Base-by-base conservation (phyloP, 2,329 filamentous ascomycete genomes). In the Penicillium vulpinum region DNA sequence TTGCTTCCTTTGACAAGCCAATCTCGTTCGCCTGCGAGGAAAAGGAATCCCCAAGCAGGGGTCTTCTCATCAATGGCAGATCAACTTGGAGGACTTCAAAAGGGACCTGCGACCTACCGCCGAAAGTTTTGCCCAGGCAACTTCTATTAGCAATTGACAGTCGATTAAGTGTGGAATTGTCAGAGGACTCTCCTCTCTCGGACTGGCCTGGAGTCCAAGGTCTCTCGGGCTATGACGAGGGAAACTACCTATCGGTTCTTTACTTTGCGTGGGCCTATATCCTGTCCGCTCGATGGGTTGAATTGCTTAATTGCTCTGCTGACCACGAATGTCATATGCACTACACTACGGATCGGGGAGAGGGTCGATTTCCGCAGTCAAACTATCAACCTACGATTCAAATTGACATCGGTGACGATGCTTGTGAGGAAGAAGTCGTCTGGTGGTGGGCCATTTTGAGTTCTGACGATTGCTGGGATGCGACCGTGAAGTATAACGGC, bases 261-360 rank as follows among this genome's bases (percentile, higher is more conserved):
- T 29, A 29, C 28, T 29, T 68, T 26, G 64, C 64, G 45, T 68
- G 28, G 65, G 62, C 65, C 4, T 66, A 67, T 60, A 62, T 69
- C 4, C 36, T 66, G n/a, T 68, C 63, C 46, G 62, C 58, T 48
- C 53, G 60, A 51, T 70, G 62, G 64, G 59, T 58, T 48, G 64
- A 68, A 45, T 54, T 64, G 36, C 62, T 66, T 28, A 33, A 24
- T 44, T 49, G 51, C 24, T 68, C 63, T 51, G 33, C 43, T 3
- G 60, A 61, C 7, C 65, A 67, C 26, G 44, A 52, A 51, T 65
- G 62, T 54, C 40, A 28, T 4, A 28, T 44, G 21, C 21, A 5
- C 40, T 44, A 44, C 15, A 26, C 13, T 26, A 18, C 13, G 36
- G 58, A 60, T 46, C 9, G 18, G 7, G 3, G 15, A 16, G 31